These are phyloP conservation scores for Yamadazyma blattariae DNA, from an alignment of 1,139 yeast species.

Conservation along the genomic window DNA sequence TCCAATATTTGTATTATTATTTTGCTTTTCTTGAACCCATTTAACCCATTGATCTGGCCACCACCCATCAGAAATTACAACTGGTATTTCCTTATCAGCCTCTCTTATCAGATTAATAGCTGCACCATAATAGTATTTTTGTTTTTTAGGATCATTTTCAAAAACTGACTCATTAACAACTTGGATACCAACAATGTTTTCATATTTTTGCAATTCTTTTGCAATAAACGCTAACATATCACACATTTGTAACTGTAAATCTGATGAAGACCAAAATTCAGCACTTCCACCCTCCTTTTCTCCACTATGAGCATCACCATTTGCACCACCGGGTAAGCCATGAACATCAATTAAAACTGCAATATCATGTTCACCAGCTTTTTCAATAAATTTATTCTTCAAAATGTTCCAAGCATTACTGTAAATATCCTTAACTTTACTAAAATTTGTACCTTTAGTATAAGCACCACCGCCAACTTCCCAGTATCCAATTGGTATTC, in stretches of 20 bases:
- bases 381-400: conserved; percentile 47
- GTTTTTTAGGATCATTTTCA: conserved; percentile 46
- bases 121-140: conserved; percentile 61
- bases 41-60: conserved; percentile 78
- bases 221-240: conserved; percentile 62
- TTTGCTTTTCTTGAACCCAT: conserved; percentile 52
- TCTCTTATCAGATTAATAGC: conserved; percentile 63
- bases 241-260: conserved; percentile 44
- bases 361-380: conserved; percentile 56
- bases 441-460: conserved; percentile 62
- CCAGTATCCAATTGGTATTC: conserved; percentile 94
- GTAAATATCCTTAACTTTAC: conserved; percentile 51
- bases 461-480: conserved; percentile 63
- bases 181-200: conserved; percentile 79
- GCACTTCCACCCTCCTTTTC: conserved; percentile 50
- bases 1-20: conserved; percentile 46
- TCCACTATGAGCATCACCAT: conserved; percentile 81
- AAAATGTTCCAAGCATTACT: conserved; percentile 66
- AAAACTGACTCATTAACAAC: conserved; percentile 81
- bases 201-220: conserved; percentile 50
- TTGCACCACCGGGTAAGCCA: conserved; percentile 92
- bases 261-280: conserved; percentile 59
- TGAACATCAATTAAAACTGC: conserved; percentile 83
- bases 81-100: conserved; percentile 57
- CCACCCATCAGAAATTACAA: conserved; percentile 93